Conservation (phyloP, 2,329 filamentous ascomycete genomes). For the Diaporthe caulivora region DNA sequence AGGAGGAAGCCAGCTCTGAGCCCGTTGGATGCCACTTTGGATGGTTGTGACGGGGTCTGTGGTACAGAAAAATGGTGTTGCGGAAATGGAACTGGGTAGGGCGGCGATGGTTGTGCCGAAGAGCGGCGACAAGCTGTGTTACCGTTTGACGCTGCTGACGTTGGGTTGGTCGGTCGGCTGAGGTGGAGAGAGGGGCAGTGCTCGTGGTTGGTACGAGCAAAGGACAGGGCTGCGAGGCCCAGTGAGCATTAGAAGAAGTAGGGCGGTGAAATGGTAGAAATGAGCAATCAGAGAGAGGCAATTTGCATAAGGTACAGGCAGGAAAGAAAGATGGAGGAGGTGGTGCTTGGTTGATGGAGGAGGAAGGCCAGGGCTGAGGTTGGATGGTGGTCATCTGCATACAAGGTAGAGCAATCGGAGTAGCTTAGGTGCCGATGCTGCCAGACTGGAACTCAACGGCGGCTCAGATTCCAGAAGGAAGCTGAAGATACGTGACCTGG, state of each 20-base stretch:
- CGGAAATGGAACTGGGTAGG: background rate
- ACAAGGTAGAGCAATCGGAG: background rate
- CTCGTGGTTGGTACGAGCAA: conserved; percentile 10
- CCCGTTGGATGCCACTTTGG: conserved; percentile 69
- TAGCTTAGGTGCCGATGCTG: background rate
- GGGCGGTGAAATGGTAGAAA: background rate
- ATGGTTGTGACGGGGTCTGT: conserved; percentile 2
- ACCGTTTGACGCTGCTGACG: conserved; percentile 10
- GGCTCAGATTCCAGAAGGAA: background rate
- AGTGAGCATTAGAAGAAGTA: conserved; percentile 2
- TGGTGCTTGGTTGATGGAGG: background rate
- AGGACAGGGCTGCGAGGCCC: background rate
- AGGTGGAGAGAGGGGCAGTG: conserved; percentile 28
- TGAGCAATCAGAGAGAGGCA: background rate
- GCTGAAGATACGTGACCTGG: background rate
- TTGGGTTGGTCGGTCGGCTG: conserved; percentile 24
- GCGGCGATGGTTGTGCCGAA: background rate
- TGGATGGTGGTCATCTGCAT: background rate
- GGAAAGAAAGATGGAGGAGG: background rate
- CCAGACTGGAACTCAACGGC: background rate
- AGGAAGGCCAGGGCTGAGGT: background rate
- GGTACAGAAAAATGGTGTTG: conserved; percentile 14
- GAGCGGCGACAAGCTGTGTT: conserved; percentile 14
- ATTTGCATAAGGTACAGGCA: background rate
- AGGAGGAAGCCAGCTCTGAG: conserved; percentile 67